Evolutionary conservation across 768 basidiomycete genomes (phyloP), one percentile per base, ranked within the genome.

Genomic region (Podaxis sp.): DNA sequence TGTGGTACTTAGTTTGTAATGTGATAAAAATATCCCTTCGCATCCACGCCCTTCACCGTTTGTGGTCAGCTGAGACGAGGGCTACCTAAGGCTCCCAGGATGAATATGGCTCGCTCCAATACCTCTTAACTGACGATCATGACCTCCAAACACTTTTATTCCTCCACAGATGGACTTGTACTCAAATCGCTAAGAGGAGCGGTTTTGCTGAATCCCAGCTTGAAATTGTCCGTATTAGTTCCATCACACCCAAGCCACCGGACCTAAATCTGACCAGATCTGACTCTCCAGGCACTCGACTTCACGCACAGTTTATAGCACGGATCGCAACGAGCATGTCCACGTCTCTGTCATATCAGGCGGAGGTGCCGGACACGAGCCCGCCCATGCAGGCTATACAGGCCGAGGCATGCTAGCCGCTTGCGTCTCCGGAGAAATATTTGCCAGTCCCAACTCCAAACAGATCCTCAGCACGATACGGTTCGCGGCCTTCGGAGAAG

Each of bases 361-460:
- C 1, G 82, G 83, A 2, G 83, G 83, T 0, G 78, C 80, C 42
- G 85, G 86, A 6, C 86, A 87, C 65, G 86, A 87, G 68, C 86
- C 86, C 3, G 84, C 85, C 0, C 82, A 85, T 66, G 81, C 81
- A 3, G 81, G 79, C 0, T 86, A 85, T 65, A 84, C 84, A 4
- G 86, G 86, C 4, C 66, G 71, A n/a, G 84, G 85, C 17, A 82
- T 86, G 75, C 78, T 87, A 26, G 68, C 77, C 9, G 84, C 84
- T 1, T 80, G 80, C 4, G 82, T 87, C 6, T 82, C 80, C n/a
- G 87, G 86, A 2, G 84, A 87, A 55, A 81, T 85, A 19, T 87
- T 87, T 67, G 85, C 87, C 9, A 84, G 81, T 52, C 87, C 85
- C 0, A 85, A 83, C 65, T 83, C 85, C n/a, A 79, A 79, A 53